Evolutionary conservation across 768 basidiomycete species (phyloP), one percentile per base, ranked within the genome.

Genomic region (Lactarius vividus): DNA sequence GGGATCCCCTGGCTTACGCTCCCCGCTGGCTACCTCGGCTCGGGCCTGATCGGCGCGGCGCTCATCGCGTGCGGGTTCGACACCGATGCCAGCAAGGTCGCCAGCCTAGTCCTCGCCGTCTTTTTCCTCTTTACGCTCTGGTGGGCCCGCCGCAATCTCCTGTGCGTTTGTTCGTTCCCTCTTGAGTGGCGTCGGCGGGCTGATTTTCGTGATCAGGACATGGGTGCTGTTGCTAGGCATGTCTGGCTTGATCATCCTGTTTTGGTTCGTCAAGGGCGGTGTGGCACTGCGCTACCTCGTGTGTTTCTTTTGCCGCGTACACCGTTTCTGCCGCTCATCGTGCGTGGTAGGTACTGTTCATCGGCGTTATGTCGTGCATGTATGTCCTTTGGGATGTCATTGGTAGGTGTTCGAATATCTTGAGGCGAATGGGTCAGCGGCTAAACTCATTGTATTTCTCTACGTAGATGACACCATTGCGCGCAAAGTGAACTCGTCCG

Each of bases 361-460:
- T 94, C 39, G 92, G 92, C 20, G 85, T 86, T 67, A 94, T 94
- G 92, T 91, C 89, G 9, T 91, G 89, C 75, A 79, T 94, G 79
- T 94, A 94, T 71, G 88, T 86, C 59, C 80, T 93, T 1, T 96
- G 92, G 90, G 94, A 96, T 71, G 88, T 96, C 58, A 81, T 93
- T 39, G 90, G 92, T 87, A 61, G 64, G 82, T 23, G 18, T 61
- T 75, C 13, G 7, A 20, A 15, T 18, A 3, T 55, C n/a, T 42
- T 40, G n/a, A 44, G 5, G 58, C 23, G 31, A 11, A 35, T 35
- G n/a, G 39, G 8, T 20, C 18, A 20, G 35, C 13, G 4, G 26
- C 61, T 62, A 49, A n/a, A n/a, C n/a, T n/a, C n/a, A 54, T 31
- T n/a, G 20, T n/a, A 11, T 9, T 33, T 13, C n/a, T 59, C 57